Evolutionary conservation across 805 yeast species (phyloP).

Genomic region (Candida pseudoglaebosa): DNA sequence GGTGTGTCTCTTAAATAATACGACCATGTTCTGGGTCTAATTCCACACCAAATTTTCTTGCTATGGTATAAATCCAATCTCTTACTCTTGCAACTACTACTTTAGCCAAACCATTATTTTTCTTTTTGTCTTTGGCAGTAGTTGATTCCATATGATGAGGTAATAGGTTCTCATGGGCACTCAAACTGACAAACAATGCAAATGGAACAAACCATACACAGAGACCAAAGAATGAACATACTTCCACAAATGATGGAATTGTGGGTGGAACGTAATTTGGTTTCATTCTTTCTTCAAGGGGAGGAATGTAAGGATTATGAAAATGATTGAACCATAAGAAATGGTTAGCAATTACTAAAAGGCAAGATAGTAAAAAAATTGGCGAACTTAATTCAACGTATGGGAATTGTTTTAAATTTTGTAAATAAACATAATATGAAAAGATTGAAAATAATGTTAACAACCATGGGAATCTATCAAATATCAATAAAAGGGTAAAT

Average conservation of each 20-base stretch:
- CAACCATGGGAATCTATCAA: constrained; percentile 78
- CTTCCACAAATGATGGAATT: constrained; percentile 80
- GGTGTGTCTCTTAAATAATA: constrained; percentile 31
- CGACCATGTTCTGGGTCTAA: constrained; percentile 54
- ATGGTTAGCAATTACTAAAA: constrained; percentile 74
- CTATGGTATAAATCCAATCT: constrained; percentile 40
- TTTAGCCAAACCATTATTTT: constrained; percentile 60
- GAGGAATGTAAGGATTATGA: constrained; percentile 67
- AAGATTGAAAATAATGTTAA: constrained; percentile 63
- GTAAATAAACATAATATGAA: constrained; percentile 70
- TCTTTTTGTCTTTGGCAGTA: constrained; percentile 24
- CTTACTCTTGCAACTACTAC: constrained; percentile 54
- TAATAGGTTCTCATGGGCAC: constrained; percentile 85
- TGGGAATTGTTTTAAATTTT: constrained; percentile 80
- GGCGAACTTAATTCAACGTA: constrained; percentile 72
- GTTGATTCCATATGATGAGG: constrained; percentile 50
- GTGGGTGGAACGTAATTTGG: constrained; percentile 60
- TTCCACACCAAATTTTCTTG: constrained; percentile 63
- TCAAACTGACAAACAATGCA: constrained; percentile 82
- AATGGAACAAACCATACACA: constrained; percentile 94
- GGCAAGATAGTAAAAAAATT: constrained; percentile 64
- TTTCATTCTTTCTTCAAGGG: constrained; percentile 55
- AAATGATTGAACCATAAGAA: constrained; percentile 87
- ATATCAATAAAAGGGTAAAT: constrained; percentile 54
- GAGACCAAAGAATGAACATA: constrained; percentile 92